Evolutionary conservation across 352 stramenopile genomes (phyloP).

Genomic region (Hyaloperonospora arabidopsidis): DNA sequence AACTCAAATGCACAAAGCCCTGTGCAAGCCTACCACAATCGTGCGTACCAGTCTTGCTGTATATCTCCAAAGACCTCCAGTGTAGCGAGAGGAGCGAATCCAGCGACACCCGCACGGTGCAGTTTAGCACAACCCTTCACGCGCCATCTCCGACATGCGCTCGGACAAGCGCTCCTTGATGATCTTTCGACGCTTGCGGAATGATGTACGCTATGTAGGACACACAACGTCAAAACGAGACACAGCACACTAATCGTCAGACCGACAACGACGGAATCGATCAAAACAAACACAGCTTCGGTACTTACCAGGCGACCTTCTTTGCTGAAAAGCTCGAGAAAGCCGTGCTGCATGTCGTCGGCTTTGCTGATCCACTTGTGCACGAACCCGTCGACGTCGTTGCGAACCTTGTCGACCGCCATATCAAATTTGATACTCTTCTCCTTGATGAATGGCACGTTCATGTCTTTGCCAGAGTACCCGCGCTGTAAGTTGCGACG

Average conservation of each 20-base stretch:
- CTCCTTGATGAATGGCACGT: constrained; percentile 85
- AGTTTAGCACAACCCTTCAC: constrained; percentile 66
- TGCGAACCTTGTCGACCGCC: constrained; percentile 73
- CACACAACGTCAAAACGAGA: neutral
- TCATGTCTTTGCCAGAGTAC: constrained; percentile 90
- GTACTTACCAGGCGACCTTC: constrained; percentile 59
- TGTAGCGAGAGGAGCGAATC: constrained; percentile 5
- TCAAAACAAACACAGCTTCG: neutral
- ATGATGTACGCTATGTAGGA: constrained; percentile 44
- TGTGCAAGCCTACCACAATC: constrained; percentile 11
- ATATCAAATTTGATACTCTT: constrained; percentile 86
- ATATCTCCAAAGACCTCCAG: constrained; percentile 5
- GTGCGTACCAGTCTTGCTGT: neutral
- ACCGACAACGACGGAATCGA: neutral
- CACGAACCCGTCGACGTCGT: constrained; percentile 66
- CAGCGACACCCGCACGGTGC: neutral
- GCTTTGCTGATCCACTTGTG: constrained; percentile 75
- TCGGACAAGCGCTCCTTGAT: constrained; percentile 68
- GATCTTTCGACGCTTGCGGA: constrained; percentile 77
- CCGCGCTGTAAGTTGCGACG: constrained; percentile 82
- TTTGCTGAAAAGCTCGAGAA: constrained; percentile 72
- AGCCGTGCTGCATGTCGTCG: constrained; percentile 72
- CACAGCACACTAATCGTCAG: neutral
- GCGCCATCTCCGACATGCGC: constrained; percentile 64
- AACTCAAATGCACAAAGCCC: constrained; percentile 14